Conservation (phyloP, 1,284 basidiomycete genomes). For the Mycena sp. region DNA sequence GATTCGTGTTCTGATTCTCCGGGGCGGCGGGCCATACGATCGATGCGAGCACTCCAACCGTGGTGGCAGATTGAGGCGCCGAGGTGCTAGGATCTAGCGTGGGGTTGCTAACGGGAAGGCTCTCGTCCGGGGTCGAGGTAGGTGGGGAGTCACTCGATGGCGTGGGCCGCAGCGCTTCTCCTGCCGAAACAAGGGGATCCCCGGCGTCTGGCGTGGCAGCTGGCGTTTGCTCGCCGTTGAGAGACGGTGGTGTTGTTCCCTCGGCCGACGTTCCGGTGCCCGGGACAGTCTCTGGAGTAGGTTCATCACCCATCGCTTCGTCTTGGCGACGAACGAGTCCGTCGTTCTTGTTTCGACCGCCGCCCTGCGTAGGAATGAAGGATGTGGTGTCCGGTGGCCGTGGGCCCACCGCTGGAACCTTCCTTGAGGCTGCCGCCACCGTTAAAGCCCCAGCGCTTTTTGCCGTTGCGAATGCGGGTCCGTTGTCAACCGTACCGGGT, state of each 20-base stretch:
- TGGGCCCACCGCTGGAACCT: too few relatives aligned
- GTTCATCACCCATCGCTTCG: neutral
- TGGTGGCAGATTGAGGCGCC: neutral
- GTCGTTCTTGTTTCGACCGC: too few relatives aligned
- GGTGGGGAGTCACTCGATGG: neutral
- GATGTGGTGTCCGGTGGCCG: too few relatives aligned
- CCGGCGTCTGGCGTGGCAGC: neutral
- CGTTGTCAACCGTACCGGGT: neutral
- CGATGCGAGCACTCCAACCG: neutral
- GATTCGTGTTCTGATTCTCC: neutral
- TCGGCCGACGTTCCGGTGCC: too few relatives aligned
- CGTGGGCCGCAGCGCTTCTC: neutral
- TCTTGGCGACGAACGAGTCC: neutral
- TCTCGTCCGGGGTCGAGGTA: neutral
- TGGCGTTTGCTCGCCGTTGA: neutral
- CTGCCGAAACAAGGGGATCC: too few relatives aligned
- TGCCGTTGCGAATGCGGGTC: too few relatives aligned
- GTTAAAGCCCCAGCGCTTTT: too few relatives aligned
- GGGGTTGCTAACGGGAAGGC: neutral
- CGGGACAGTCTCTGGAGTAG: too few relatives aligned
- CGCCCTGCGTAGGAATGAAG: too few relatives aligned
- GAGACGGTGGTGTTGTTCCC: too few relatives aligned
- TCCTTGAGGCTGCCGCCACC: too few relatives aligned
- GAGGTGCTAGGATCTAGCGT: neutral
- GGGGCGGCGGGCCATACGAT: neutral